These are phyloP conservation scores for Catharanthus roseus DNA, from an alignment of 257 asterid species.

Conservation along the genomic window DNA sequence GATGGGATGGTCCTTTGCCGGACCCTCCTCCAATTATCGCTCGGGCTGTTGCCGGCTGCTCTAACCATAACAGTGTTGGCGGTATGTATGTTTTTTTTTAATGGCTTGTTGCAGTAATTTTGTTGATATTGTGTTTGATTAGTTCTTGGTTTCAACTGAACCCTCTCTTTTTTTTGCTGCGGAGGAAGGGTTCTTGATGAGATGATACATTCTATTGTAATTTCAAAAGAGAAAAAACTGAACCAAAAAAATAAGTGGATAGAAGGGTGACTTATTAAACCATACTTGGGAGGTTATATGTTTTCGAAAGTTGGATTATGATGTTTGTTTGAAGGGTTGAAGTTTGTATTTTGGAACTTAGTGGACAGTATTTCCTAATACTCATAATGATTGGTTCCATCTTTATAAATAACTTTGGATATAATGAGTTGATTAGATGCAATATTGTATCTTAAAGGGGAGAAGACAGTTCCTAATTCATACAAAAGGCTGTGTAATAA, in stretches of 20 bases:
- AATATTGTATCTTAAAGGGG: background rate
- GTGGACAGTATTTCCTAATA: background rate
- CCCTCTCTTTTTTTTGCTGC: too few relatives aligned
- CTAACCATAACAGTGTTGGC: conserved; percentile 85
- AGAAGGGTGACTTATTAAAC: background rate
- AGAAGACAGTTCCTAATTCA: background rate
- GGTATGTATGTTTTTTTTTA: conserved; percentile 27
- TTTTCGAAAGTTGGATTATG: background rate
- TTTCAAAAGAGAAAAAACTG: background rate
- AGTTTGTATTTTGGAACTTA: background rate
- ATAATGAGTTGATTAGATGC: background rate
- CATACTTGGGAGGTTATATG: background rate
- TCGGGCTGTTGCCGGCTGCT: conserved; percentile 79
- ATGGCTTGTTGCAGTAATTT: background rate
- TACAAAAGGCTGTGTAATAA: background rate
- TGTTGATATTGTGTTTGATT: background rate
- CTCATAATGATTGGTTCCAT: background rate
- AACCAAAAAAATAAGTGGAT: background rate
- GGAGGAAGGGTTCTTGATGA: background rate
- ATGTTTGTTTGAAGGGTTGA: background rate
- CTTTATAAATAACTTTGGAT: background rate
- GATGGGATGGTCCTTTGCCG: conserved; percentile 32
- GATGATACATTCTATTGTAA: background rate
- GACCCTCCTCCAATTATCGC: conserved; percentile 64
- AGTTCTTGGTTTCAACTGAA: too few relatives aligned